Evolutionary conservation across 441 rosid species (phyloP).

Genomic region (Biscutella laevigata): DNA sequence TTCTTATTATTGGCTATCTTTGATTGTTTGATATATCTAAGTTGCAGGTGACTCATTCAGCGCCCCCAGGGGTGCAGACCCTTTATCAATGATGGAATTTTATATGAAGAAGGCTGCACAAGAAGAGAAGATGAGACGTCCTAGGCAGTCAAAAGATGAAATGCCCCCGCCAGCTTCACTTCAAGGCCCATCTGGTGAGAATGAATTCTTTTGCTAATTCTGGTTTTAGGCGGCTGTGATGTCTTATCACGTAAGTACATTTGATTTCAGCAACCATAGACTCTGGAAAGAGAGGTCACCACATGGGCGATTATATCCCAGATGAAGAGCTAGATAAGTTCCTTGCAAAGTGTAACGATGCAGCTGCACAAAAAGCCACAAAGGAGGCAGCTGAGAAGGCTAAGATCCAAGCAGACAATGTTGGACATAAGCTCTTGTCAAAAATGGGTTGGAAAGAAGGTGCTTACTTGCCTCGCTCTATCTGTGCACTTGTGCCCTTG

Average conservation of each 20-base stretch:
- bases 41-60: slow-evolving; percentile 42
- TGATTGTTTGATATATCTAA: slow-evolving; percentile 10
- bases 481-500: slow-evolving; percentile 22
- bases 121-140: slow-evolving; percentile 85
- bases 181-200: slow-evolving; percentile 48
- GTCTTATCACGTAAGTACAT: not conserved
- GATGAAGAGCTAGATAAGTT: slow-evolving; percentile 89
- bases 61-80: slow-evolving; percentile 53
- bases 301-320: slow-evolving; percentile 98
- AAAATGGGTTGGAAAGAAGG: slow-evolving; percentile 99
- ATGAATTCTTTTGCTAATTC: slow-evolving; percentile 2
- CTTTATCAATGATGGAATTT: slow-evolving; percentile 96
- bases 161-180: slow-evolving; percentile 97
- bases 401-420: slow-evolving; percentile 87
- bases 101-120: slow-evolving; percentile 95
- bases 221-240: slow-evolving; percentile 10
- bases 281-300: slow-evolving; percentile 71
- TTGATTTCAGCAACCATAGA: slow-evolving; percentile 14
- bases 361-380: slow-evolving; percentile 49
- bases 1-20: not conserved
- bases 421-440: slow-evolving; percentile 88
- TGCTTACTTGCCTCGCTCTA: slow-evolving; percentile 27
- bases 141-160: slow-evolving; percentile 89
- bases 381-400: slow-evolving; percentile 71
- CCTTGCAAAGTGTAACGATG: slow-evolving; percentile 75